Conservation (phyloP, 73 alveolate genomes). For the Uronychia setigera region DNA sequence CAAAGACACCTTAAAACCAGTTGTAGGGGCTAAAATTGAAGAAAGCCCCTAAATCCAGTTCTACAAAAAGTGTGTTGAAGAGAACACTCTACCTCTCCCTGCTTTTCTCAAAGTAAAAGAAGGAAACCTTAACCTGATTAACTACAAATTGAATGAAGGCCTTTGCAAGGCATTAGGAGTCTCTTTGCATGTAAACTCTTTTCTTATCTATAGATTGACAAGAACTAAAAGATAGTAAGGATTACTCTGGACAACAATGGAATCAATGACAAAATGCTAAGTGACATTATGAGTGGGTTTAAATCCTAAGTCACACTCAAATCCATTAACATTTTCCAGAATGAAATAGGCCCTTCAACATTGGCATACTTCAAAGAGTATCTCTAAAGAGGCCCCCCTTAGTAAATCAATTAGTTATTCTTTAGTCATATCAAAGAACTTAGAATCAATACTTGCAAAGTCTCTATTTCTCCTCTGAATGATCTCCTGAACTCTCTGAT, state of each 20-base stretch:
- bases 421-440: neutral
- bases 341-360: neutral
- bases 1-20: conserved; percentile 9
- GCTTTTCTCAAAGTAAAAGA: conserved; percentile 46
- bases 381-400: neutral
- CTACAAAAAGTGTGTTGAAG: conserved; percentile 45
- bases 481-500: neutral
- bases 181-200: neutral
- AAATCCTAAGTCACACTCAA: neutral
- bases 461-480: neutral
- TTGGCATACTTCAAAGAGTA: neutral
- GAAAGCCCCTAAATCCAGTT: conserved; percentile 27
- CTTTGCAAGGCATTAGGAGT: conserved; percentile 52
- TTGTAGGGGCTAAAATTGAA: conserved; percentile 11
- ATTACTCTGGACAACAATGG: neutral
- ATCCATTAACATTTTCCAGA: neutral
- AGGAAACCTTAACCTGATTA: conserved; percentile 36
- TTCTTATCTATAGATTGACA: neutral
- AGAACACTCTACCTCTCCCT: conserved; percentile 65
- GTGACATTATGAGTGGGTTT: neutral
- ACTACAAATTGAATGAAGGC: conserved; percentile 61
- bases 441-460: neutral
- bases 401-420: neutral
- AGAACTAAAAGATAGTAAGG: neutral
- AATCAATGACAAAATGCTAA: neutral